Evolutionary conservation across 1,284 basidiomycete species (phyloP).

Genomic region (Pseudozyma flocculosa): DNA sequence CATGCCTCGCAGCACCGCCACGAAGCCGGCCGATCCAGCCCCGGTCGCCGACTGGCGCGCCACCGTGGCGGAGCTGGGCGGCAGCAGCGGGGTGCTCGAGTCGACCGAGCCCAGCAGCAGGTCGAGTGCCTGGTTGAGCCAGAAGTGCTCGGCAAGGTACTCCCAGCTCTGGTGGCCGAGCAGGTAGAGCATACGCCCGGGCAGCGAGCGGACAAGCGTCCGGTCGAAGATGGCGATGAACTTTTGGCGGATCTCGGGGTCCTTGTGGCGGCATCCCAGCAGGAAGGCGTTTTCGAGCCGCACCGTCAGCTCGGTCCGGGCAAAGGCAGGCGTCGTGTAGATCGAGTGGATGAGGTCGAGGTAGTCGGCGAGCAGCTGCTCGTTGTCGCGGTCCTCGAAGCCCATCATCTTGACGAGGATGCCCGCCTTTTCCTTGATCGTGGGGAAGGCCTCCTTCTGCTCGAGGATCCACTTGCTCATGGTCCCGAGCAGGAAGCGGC

Average conservation of each 20-base stretch:
- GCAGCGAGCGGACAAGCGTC: constrained; percentile 80
- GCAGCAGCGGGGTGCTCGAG: constrained; percentile 34
- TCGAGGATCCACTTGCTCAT: constrained; percentile 85
- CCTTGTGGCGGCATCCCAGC: constrained; percentile 82
- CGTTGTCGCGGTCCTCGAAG: constrained; percentile 74
- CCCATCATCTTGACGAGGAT: constrained; percentile 86
- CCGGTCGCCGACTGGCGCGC: constrained; percentile 11
- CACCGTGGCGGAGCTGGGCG: constrained; percentile 16
- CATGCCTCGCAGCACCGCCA: constrained; percentile 23
- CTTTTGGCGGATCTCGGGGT: constrained; percentile 74
- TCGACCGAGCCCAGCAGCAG: constrained; percentile 71
- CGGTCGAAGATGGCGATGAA: constrained; percentile 90
- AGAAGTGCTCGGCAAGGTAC: constrained; percentile 85
- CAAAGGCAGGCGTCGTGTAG: constrained; percentile 81
- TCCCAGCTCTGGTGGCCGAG: constrained; percentile 97
- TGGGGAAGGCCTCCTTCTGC: constrained; percentile 63
- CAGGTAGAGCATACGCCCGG: constrained; percentile 83
- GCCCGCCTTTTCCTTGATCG: constrained; percentile 92
- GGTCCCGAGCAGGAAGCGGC: constrained; percentile 82
- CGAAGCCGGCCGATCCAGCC: constrained; percentile 15
- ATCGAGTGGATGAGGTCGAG: constrained; percentile 90
- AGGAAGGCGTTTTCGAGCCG: constrained; percentile 91
- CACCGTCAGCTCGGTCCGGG: constrained; percentile 89
- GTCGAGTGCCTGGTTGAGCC: constrained; percentile 90
- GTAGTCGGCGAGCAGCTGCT: constrained; percentile 76